phyloP scores from a whole-genome alignment of 805 yeast genomes.

The Pichia rugopelliculosa region DNA sequence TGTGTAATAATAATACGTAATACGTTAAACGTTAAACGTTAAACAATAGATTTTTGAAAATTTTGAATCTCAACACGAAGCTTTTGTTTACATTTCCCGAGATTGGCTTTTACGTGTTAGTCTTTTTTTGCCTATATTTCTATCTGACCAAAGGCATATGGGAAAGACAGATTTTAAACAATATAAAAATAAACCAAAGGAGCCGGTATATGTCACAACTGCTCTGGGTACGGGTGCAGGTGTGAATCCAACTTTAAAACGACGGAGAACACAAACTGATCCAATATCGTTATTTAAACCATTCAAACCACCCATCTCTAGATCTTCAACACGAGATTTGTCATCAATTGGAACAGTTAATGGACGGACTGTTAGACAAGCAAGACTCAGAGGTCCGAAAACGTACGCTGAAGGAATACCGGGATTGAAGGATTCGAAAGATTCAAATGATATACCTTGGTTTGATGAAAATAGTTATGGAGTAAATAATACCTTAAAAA shows the following conservation, averaged over 20 bases:
- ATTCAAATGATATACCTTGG: slow-evolving; percentile 12
- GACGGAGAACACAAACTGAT: slow-evolving; percentile 46
- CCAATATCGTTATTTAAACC: slow-evolving; percentile 55
- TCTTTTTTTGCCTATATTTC: neutral
- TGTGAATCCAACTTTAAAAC: slow-evolving; percentile 47
- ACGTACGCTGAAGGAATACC: slow-evolving; percentile 37
- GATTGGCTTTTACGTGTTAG: neutral
- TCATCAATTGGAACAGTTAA: slow-evolving; percentile 4
- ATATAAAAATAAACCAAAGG: slow-evolving; percentile 13
- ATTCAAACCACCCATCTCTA: slow-evolving; percentile 53
- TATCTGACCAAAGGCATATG: neutral
- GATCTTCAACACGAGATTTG: slow-evolving; percentile 14
- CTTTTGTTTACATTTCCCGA: neutral
- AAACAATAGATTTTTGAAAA: neutral
- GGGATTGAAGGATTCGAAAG: slow-evolving; percentile 17
- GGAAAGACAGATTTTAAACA: slow-evolving; percentile 9
- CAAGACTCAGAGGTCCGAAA: slow-evolving; percentile 29
- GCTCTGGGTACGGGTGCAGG: slow-evolving; percentile 68
- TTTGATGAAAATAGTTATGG: slow-evolving; percentile 19
- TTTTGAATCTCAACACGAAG: neutral
- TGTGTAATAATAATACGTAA: too few species aligned
- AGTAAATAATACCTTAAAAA: slow-evolving; percentile 22
- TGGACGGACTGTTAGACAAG: slow-evolving; percentile 17
- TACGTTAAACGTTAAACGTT: too few species aligned
- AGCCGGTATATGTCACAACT: slow-evolving; percentile 18